Evolutionary conservation across 2,329 filamentous ascomycete species (phyloP), one percentile per base, ranked within the genome.

Genomic region (Scolecobasidium constrictum): DNA sequence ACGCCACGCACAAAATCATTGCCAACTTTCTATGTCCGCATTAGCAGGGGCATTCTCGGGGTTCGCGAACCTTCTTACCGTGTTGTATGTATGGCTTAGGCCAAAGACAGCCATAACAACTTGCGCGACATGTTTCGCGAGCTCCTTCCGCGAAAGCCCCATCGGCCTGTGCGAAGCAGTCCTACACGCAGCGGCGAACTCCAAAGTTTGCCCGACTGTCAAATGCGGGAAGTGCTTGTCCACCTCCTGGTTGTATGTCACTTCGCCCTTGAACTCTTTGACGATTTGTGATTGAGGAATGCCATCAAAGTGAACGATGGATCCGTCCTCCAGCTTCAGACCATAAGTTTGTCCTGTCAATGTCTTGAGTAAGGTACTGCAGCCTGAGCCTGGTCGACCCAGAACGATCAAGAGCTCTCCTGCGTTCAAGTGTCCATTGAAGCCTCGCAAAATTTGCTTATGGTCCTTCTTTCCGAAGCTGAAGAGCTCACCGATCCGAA

Each of bases 21-120:
- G 23, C 71, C 71, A 5, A 75, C 70, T 46, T 68, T 71, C n/a
- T n/a, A n/a, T n/a, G n/a, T n/a, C 26, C 11, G 26, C n/a, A n/a
- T n/a, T n/a, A n/a, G n/a, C n/a, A n/a, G n/a, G n/a, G n/a, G n/a
- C n/a, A n/a, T n/a, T n/a, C n/a, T n/a, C n/a, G n/a, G n/a, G n/a
- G n/a, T n/a, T n/a, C n/a, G n/a, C n/a, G n/a, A n/a, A n/a, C n/a
- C n/a, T n/a, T n/a, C n/a, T n/a, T n/a, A n/a, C n/a, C 4, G 71
- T 75, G 43, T 73, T 67, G 48, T 66, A 61, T 0, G 75, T 78
- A 48, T 78, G 74, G 2, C 60, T 67, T 12, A 73, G 61, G 23
- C 70, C 74, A 13, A 82, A 78, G 26, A 81, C 75, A 16, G 70
- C 65, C 40, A 72, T 67, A 26, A 75, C 76, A 20, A 87, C 75